Evolutionary conservation across 176 grass and related monocot genomes (phyloP).

Genomic region (Cenchrus americanus): DNA sequence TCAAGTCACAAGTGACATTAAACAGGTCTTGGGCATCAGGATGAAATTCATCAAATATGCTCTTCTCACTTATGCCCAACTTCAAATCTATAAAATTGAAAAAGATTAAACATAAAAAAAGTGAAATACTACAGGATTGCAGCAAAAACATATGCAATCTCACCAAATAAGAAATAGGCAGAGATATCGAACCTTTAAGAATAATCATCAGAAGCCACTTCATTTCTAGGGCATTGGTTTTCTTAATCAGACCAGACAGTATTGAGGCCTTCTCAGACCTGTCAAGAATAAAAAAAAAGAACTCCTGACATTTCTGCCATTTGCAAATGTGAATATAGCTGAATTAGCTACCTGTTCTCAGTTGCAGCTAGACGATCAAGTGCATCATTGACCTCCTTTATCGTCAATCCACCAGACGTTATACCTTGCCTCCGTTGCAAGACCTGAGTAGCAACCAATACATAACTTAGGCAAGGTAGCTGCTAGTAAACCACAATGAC

Average conservation of each 20-base stretch:
- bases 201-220: constrained; percentile 99
- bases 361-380: constrained; percentile 78
- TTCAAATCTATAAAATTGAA: constrained; percentile 70
- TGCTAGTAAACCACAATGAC: background rate
- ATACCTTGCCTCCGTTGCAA: constrained; percentile 87
- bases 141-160: constrained; percentile 3
- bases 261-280: constrained; percentile 82
- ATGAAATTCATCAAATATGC: constrained; percentile 95
- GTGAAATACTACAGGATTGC: constrained; percentile 9
- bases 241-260: constrained; percentile 83
- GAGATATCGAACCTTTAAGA: constrained; percentile 70
- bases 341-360: constrained; percentile 72
- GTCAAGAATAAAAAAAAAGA: constrained; percentile 28
- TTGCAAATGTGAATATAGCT: constrained; percentile 35
- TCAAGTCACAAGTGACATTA: constrained; percentile 96
- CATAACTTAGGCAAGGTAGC: constrained; percentile 1
- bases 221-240: constrained; percentile 94
- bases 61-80: constrained; percentile 91
- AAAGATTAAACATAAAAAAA: constrained; percentile 31
- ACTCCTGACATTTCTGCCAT: constrained; percentile 26
- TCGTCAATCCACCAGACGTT: constrained; percentile 76
- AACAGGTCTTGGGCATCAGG: constrained; percentile 97
- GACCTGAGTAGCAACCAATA: constrained; percentile 54
- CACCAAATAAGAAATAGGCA: constrained; percentile 18
- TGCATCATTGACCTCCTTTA: constrained; percentile 87